Evolutionary conservation across 1,284 basidiomycete genomes (phyloP).

Genomic region (Cutaneotrichosporon sp.): DNA sequence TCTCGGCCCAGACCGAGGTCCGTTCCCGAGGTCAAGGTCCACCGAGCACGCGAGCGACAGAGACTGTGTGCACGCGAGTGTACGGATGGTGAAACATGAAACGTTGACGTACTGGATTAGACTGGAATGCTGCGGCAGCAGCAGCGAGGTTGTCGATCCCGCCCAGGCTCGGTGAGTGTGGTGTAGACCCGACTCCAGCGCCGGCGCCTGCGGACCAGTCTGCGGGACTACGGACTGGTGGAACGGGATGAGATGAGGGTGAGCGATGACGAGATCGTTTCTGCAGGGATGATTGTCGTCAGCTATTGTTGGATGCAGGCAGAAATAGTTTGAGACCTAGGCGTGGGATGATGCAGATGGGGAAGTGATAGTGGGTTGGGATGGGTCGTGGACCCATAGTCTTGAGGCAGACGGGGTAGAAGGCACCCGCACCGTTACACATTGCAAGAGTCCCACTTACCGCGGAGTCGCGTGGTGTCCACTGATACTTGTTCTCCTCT

Average conservation of each 20-base stretch:
- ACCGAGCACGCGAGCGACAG: neutral
- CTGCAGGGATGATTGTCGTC: conserved; percentile 1
- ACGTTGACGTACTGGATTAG: conserved; percentile 7
- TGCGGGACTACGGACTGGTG: too few relatives aligned
- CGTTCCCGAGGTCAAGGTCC: too few relatives aligned
- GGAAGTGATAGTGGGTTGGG: neutral
- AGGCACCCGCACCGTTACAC: neutral
- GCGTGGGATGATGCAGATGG: neutral
- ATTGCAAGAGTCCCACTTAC: conserved; percentile 3
- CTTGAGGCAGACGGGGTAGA: neutral
- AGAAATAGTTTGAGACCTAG: neutral
- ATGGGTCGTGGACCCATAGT: neutral
- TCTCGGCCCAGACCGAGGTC: too few relatives aligned
- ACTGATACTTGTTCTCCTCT: conserved; percentile 35
- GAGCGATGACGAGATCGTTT: conserved; percentile 17
- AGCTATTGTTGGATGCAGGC: neutral
- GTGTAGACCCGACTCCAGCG: neutral
- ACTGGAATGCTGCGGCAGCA: conserved; percentile 19
- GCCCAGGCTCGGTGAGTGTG: conserved; percentile 9
- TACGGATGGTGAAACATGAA: neutral
- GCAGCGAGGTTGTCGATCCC: conserved; percentile 26
- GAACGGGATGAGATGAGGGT: conserved; percentile 1
- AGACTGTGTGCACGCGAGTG: too few relatives aligned
- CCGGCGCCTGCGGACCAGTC: neutral
- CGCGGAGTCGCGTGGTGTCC: conserved; percentile 6